Evolutionary conservation across 129 eudicot species (phyloP).

Genomic region (Scalesia atractyloides): DNA sequence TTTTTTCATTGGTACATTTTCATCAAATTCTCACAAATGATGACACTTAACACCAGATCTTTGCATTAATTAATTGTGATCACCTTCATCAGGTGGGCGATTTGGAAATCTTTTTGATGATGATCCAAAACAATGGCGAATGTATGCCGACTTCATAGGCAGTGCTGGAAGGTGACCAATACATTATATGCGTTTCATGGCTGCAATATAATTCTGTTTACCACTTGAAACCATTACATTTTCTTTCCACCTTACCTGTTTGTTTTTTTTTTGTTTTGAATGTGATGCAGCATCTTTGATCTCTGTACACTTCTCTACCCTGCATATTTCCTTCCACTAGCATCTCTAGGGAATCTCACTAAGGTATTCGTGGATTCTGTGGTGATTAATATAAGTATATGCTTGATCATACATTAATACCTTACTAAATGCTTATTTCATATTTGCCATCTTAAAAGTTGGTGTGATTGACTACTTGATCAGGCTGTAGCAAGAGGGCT

Average conservation of each 20-base stretch:
- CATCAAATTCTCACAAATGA: constrained; percentile 20
- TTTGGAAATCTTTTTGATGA: constrained; percentile 91
- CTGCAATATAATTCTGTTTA: neutral
- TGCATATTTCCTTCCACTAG: constrained; percentile 83
- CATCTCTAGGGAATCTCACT: constrained; percentile 95
- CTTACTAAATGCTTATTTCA: neutral
- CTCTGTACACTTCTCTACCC: constrained; percentile 89
- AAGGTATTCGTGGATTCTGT: constrained; percentile 51
- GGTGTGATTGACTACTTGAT: constrained; percentile 17
- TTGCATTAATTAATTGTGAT: constrained; percentile 6
- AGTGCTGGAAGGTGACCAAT: constrained; percentile 85
- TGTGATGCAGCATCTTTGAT: constrained; percentile 81
- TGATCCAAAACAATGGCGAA: constrained; percentile 99
- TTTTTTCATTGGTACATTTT: constrained; percentile 67
- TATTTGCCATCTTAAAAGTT: constrained; percentile 5
- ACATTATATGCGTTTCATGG: neutral
- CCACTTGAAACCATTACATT: neutral
- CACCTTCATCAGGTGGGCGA: constrained; percentile 67
- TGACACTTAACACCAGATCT: constrained; percentile 3
- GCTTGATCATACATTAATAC: constrained; percentile 7
- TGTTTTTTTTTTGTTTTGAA: constrained; percentile 8
- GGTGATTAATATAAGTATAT: constrained; percentile 1
- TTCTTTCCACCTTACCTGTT: neutral
- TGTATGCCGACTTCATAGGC: constrained; percentile 98
- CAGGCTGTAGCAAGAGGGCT: constrained; percentile 99